Percentiles rank a stretch among this genome's conserved stretches.
phyloP scores from a whole-genome alignment of 345 rosid genomes.

The Eucalyptus cloeziana region DNA sequence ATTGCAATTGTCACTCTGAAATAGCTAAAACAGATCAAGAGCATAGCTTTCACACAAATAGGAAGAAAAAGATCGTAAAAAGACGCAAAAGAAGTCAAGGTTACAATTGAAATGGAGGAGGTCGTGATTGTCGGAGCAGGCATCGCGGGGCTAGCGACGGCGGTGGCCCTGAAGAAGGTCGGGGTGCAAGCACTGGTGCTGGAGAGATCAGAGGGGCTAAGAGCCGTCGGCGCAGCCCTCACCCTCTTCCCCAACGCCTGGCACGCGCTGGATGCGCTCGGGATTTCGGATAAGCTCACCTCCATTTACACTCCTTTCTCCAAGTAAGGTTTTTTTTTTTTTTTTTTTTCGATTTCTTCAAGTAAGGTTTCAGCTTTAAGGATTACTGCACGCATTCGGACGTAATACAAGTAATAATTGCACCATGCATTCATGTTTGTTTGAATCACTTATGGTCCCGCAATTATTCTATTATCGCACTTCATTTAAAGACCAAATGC shows the following conservation, averaged over 20 bases:
- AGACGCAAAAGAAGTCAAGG: not conserved
- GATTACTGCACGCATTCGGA: not conserved
- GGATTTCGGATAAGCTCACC: conserved; percentile 22
- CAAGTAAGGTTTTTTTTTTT: not conserved
- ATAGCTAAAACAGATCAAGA: not conserved
- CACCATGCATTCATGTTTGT: too few relatives aligned
- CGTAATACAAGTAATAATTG: not conserved
- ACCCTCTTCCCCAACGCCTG: conserved; percentile 24
- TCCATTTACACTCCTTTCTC: not conserved
- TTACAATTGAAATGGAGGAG: conserved; percentile 2
- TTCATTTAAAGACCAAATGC: not conserved
- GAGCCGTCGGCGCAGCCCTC: conserved; percentile 20
- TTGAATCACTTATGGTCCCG: too few relatives aligned
- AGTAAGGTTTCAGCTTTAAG: not conserved
- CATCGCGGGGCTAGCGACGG: conserved; percentile 25
- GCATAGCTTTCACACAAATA: not conserved
- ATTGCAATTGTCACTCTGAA: not conserved
- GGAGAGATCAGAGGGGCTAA: conserved; percentile 13
- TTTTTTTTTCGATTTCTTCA: not conserved
- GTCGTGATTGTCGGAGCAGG: conserved; percentile 27
- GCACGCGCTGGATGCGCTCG: conserved; percentile 33
- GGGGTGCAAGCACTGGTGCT: conserved; percentile 16
- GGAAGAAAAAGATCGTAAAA: not conserved
- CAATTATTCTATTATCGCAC: too few relatives aligned
- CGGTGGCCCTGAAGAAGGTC: conserved; percentile 19